Evolutionary conservation across 148 eudicot species (phyloP).

Genomic region (Pharnaceum exiguum): DNA sequence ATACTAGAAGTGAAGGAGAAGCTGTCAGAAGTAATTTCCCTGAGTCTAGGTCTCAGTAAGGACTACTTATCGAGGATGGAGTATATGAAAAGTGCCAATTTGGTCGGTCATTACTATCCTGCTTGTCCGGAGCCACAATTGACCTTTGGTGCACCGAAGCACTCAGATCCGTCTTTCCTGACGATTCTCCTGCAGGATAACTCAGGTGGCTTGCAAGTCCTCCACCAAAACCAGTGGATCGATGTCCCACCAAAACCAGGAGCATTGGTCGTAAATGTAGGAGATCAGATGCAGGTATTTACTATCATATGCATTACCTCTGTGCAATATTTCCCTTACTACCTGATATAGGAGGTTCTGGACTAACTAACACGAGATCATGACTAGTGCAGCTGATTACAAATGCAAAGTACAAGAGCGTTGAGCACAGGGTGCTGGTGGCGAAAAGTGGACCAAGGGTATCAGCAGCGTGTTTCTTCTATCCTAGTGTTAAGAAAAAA

Average conservation of each 20-base stretch:
- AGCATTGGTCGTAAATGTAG: constrained; percentile 36
- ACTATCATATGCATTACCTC: not conserved
- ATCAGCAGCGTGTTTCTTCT: constrained; percentile 72
- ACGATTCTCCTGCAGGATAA: constrained; percentile 48
- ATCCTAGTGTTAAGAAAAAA: constrained; percentile 43
- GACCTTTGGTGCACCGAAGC: constrained; percentile 40
- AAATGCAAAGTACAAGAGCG: constrained; percentile 80
- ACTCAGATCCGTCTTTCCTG: constrained; percentile 48
- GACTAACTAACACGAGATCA: constrained; percentile 2
- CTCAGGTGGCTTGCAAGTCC: constrained; percentile 46
- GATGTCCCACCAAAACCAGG: constrained; percentile 38
- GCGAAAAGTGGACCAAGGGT: constrained; percentile 51
- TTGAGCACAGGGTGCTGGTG: constrained; percentile 71
- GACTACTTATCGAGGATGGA: constrained; percentile 36
- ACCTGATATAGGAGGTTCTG: not conserved
- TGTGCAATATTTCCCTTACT: not conserved
- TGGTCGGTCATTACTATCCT: constrained; percentile 46
- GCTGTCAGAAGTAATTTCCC: constrained; percentile 32
- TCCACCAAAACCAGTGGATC: constrained; percentile 44
- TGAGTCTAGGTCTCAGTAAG: constrained; percentile 35
- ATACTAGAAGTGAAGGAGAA: constrained; percentile 34
- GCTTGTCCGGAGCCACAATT: constrained; percentile 49
- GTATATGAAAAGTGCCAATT: constrained; percentile 37
- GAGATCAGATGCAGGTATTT: constrained; percentile 52
- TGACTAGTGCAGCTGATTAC: constrained; percentile 52